Percentiles rank a stretch among this genome's conserved stretches.
phyloP scores from a whole-genome alignment of 2,329 filamentous ascomycete species.

The Fusarium goolgardi region DNA sequence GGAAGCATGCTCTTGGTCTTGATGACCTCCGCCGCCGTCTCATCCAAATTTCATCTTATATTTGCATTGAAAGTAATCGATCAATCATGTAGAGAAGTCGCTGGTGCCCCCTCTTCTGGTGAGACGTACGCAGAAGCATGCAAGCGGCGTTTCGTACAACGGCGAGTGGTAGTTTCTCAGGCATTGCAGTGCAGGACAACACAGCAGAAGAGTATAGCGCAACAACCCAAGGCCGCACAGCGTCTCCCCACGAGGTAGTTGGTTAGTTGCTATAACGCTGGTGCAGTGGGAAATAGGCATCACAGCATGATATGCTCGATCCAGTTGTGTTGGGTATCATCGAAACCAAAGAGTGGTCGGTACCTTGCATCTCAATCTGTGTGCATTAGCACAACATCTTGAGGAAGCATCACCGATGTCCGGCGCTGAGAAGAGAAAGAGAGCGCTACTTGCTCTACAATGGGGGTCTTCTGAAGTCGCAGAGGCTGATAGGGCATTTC shows the following conservation, averaged over 20 bases:
- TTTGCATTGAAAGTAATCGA: slow-evolving; percentile 32
- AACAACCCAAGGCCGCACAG: slow-evolving; percentile 26
- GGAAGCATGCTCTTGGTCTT: slow-evolving; percentile 24
- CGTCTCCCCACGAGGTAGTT: slow-evolving; percentile 11
- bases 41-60: slow-evolving; percentile 36
- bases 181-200: slow-evolving; percentile 36
- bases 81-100: slow-evolving; percentile 34
- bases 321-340: slow-evolving; percentile 25
- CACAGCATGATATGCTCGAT: slow-evolving; percentile 39
- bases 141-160: slow-evolving; percentile 40
- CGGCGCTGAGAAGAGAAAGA: background rate
- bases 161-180: slow-evolving; percentile 22
- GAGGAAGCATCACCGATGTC: slow-evolving; percentile 29
- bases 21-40: slow-evolving; percentile 26
- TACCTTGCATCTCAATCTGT: slow-evolving; percentile 44
- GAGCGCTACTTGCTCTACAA: slow-evolving; percentile 19
- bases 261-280: slow-evolving; percentile 28
- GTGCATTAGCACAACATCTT: slow-evolving; percentile 31
- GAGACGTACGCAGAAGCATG: slow-evolving; percentile 39
- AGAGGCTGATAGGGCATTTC: slow-evolving; percentile 6
- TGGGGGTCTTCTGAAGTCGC: slow-evolving; percentile 11
- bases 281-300: slow-evolving; percentile 29
- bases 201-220: slow-evolving; percentile 34
- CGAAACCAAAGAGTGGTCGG: slow-evolving; percentile 30
- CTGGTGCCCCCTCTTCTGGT: slow-evolving; percentile 39